Evolutionary conservation across 2,329 filamentous ascomycete genomes (phyloP), one percentile per base, ranked within the genome.

Genomic region (Rutstroemia sydowiana): DNA sequence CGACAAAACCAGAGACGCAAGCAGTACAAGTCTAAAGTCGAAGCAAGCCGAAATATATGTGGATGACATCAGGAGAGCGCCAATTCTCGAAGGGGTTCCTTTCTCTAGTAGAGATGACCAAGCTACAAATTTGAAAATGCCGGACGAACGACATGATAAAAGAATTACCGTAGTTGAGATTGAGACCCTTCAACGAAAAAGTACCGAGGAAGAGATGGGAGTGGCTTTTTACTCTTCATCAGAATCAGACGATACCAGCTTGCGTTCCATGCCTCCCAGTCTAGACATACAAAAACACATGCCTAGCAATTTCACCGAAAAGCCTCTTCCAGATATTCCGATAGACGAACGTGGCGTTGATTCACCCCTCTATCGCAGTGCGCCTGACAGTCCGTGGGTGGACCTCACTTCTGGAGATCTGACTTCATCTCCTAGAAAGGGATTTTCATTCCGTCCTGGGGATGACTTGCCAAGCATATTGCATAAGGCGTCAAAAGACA

Each of bases 371-470:
- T 6, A 11, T 4, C 5, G 18, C 6, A 32, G 31, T 5, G 23
- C 14, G 8, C 9, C 34, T 7, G 26, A 37, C 5, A 23, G 10
- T 14, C 40, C 45, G 21, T 51, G 28, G 44, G 48, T 30, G 26
- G 14, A 36, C 18, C n/a, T 34, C 48, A 21, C 21, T 18, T 31
- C 48, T 14, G 16, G 21, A 10, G 26, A 32, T 14, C 23, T 28
- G 11, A 18, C n/a, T n/a, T n/a, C 7, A 3, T 23, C 32, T 16
- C 16, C 23, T n/a, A 57, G 32, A 52, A 40, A 60, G 39, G 50
- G 52, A 6, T 63, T 63, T 39, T 64, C 62, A 13, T 64, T 61
- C 16, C 48, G 52, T 8, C 55, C 59, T 23, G 62, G 62, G 2
- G 62, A 64, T 45, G 62, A 64, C 31, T 43, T 20, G 4, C 48